Base-by-base conservation (phyloP, 345 rosid genomes). In the Jatropha curcas region DNA sequence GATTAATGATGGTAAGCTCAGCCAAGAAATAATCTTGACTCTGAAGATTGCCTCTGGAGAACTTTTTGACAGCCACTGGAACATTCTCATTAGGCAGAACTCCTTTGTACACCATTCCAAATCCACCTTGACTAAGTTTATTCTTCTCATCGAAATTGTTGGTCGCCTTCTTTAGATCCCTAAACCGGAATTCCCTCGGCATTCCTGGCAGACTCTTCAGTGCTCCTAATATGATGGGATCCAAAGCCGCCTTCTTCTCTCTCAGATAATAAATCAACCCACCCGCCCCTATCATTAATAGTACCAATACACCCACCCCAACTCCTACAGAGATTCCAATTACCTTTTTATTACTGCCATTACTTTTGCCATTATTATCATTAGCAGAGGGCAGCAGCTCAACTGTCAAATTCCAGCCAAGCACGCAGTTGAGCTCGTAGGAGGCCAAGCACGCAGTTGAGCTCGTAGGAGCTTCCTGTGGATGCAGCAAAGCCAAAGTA, bases 401-500 rank as follows among this genome's bases (percentile, higher is more conserved):
- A 1, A 87, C 83, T 0, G 88, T 87, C 62, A 86, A 74, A 76
- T 83, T 89, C 91, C 91, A 89, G 17, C 57, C 27, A 3, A 86
- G 83, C 41, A 87, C 83, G 70, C 87, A 84, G 50, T 87, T 86
- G 19, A 87, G 86, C 72, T 87, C 80, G 30, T 58, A 13, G 24
- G 53, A 16, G 35, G 45, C n/a, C n/a, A n/a, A n/a, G n/a, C n/a
- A n/a, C n/a, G n/a, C n/a, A 84, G 52, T 87, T 85, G 22, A 87
- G 86, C 72, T 87, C 80, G 28, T 56, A 12, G 22, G 52, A 16
- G 34, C 41, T 74, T 17, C 93, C 86, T 0, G 89, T 87, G 14
- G 91, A 83, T 1, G 85, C 91, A 1, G 93, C 76, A 59, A 89
- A 89, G 4, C 88, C 91, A 9, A 87, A 77, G 75, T 86, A 87